A percentile compares a stretch with the other conserved stretches of the same genome.
phyloP scores from a whole-genome alignment of 2,329 filamentous ascomycete species.

The Mycosphaerella sp. region DNA sequence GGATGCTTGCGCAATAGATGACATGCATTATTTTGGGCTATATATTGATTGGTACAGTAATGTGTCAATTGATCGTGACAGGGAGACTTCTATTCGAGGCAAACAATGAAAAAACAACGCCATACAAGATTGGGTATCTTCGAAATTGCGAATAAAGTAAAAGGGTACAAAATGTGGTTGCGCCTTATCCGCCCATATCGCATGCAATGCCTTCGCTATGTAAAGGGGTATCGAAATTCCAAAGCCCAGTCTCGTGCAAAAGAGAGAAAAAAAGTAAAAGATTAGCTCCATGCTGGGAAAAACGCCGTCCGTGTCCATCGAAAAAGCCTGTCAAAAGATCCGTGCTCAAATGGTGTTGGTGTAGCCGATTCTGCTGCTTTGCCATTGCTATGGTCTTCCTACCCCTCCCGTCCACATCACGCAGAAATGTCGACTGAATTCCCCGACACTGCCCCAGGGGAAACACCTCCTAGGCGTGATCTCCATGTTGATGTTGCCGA shows the following conservation, averaged over 20 bases:
- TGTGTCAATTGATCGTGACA: not conserved
- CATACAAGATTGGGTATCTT: not conserved
- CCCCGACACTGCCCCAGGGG: not conserved
- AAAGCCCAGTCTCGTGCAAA: conserved; percentile 8
- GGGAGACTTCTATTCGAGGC: not conserved
- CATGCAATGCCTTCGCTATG: conserved; percentile 11
- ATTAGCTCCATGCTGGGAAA: not conserved
- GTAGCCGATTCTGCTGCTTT: not conserved
- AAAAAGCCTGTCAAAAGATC: not conserved
- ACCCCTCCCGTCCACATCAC: not conserved
- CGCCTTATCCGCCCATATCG: conserved; percentile 2
- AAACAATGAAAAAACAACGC: not conserved
- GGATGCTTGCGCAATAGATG: not conserved
- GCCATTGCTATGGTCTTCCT: conserved; percentile 2
- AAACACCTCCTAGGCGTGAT: conserved; percentile 3
- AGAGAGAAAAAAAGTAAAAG: not conserved
- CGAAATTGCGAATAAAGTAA: not conserved
- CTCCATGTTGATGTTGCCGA: conserved; percentile 5
- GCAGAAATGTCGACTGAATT: not conserved
- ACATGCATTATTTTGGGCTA: not conserved
- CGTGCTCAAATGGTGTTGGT: not conserved
- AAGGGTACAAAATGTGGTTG: not conserved
- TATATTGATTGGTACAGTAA: not conserved
- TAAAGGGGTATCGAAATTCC: conserved; percentile 7
- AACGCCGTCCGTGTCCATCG: not conserved